Evolutionary conservation across 192 early-diverging fungal genomes (phyloP).

Genomic region (Martensiomyces pterosporus): DNA sequence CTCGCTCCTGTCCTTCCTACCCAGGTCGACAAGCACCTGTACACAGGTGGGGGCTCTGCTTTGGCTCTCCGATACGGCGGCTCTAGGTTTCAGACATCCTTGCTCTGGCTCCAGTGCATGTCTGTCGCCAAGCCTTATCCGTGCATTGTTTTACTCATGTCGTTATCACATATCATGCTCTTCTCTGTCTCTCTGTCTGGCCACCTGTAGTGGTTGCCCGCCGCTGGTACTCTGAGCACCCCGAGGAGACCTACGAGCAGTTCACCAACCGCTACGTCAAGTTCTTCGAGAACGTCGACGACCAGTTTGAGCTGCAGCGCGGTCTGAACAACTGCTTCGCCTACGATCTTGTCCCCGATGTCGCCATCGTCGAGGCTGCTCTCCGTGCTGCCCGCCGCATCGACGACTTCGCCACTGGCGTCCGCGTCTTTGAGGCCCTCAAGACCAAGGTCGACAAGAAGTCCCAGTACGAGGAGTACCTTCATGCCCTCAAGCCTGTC

Average conservation of each 20-base stretch:
- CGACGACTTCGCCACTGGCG: conserved; percentile 91
- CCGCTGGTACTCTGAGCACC: conserved; percentile 67
- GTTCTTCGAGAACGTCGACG: conserved; percentile 82
- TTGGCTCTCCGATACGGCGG: too few relatives aligned
- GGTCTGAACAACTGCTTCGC: conserved; percentile 97
- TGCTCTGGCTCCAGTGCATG: too few relatives aligned
- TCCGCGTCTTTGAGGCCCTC: conserved; percentile 91
- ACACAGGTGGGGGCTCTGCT: too few relatives aligned
- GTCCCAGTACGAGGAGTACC: conserved; percentile 84
- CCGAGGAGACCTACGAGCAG: conserved; percentile 72
- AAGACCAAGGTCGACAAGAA: conserved; percentile 85
- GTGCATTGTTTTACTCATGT: too few relatives aligned
- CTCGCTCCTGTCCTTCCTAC: too few relatives aligned
- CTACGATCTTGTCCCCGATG: conserved; percentile 90
- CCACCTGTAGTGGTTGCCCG: conserved; percentile 39
- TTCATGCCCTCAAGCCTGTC: conserved; percentile 81
- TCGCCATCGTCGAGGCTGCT: conserved; percentile 83
- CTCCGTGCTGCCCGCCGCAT: conserved; percentile 87
- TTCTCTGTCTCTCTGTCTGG: neutral
- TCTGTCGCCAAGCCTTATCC: too few relatives aligned
- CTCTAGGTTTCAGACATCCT: too few relatives aligned
- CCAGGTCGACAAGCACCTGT: too few relatives aligned
- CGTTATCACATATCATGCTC: too few relatives aligned
- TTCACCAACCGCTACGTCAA: conserved; percentile 74
- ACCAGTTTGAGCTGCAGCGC: conserved; percentile 96